A percentile compares a stretch with the other conserved stretches of the same genome.
phyloP scores from a whole-genome alignment of 129 eudicot species.

The Centella asiatica region DNA sequence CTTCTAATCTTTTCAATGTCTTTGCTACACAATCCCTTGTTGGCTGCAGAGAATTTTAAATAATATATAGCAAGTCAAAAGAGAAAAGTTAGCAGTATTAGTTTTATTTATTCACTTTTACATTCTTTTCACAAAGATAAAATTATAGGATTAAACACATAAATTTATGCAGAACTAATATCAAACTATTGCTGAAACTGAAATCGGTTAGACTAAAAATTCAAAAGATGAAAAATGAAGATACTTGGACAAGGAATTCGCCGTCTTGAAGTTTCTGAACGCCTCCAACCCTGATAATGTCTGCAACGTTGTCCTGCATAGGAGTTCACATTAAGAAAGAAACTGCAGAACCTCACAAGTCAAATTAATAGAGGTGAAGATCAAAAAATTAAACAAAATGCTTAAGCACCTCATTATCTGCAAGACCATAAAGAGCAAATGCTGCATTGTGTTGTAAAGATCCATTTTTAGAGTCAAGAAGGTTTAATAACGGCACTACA shows the following conservation, averaged over 20 bases:
- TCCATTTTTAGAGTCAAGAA: constrained; percentile 62
- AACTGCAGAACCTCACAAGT: constrained; percentile 2
- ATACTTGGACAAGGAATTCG: constrained; percentile 72
- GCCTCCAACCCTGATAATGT: constrained; percentile 72
- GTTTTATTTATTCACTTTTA: too few relatives aligned
- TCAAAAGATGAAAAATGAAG: neutral
- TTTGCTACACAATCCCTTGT: constrained; percentile 91
- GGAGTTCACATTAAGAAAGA: constrained; percentile 3
- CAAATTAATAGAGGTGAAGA: constrained; percentile 3
- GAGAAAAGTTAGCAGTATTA: neutral
- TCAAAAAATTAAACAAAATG: neutral
- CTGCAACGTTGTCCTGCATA: constrained; percentile 80
- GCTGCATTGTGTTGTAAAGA: constrained; percentile 74
- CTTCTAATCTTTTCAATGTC: constrained; percentile 83
- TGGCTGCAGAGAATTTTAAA: constrained; percentile 42
- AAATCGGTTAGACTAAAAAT: neutral
- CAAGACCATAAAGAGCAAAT: constrained; percentile 70
- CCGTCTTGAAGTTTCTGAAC: constrained; percentile 86
- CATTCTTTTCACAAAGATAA: too few relatives aligned
- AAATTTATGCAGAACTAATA: neutral
- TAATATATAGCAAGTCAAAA: neutral
- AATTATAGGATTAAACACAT: neutral
- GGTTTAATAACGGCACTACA: constrained; percentile 50
- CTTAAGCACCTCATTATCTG: constrained; percentile 56
- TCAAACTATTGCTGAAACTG: neutral